A percentile compares a stretch with the other conserved stretches of the same genome.
Evolutionary conservation across 495 filamentous ascomycete species (phyloP).

Genomic region (Monascus purpureus): DNA sequence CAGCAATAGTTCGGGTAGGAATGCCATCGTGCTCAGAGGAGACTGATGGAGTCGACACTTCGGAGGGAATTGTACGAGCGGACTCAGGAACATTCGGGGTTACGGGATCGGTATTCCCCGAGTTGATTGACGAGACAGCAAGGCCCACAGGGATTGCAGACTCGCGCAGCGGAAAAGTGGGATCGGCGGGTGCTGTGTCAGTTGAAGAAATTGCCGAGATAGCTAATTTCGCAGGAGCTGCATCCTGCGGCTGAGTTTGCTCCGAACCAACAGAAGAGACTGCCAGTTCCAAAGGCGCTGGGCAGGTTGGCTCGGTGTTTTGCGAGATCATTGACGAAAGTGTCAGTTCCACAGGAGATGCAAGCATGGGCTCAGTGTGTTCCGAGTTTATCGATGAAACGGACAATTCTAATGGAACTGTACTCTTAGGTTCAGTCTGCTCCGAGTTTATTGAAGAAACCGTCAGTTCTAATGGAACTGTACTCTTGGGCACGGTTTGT

Average conservation of each 20-base stretch:
- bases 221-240: slow-evolving; percentile 9
- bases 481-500: not conserved
- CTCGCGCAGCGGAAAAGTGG: slow-evolving; percentile 2
- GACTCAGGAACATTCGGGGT: slow-evolving; percentile 6
- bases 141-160: slow-evolving; percentile 10
- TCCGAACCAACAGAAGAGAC: slow-evolving; percentile 30
- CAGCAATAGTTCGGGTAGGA: too few species aligned
- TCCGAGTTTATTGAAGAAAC: not conserved
- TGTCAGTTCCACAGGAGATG: slow-evolving; percentile 16
- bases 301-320: not conserved
- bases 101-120: slow-evolving; percentile 10
- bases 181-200: slow-evolving; percentile 30
- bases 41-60: slow-evolving; percentile 34
- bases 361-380: slow-evolving; percentile 13
- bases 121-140: slow-evolving; percentile 11
- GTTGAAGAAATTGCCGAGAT: slow-evolving; percentile 19
- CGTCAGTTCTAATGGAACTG: not conserved
- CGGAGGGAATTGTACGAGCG: slow-evolving; percentile 7
- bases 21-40: slow-evolving; percentile 36
- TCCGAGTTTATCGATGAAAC: slow-evolving; percentile 5
- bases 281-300: slow-evolving; percentile 10
- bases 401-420: slow-evolving; percentile 5
- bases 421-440: slow-evolving; percentile 1
- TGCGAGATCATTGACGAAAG: not conserved
- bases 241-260: not conserved